Evolutionary conservation across 1,139 yeast genomes (phyloP).

Genomic region (Suhomyces ambrosiae): DNA sequence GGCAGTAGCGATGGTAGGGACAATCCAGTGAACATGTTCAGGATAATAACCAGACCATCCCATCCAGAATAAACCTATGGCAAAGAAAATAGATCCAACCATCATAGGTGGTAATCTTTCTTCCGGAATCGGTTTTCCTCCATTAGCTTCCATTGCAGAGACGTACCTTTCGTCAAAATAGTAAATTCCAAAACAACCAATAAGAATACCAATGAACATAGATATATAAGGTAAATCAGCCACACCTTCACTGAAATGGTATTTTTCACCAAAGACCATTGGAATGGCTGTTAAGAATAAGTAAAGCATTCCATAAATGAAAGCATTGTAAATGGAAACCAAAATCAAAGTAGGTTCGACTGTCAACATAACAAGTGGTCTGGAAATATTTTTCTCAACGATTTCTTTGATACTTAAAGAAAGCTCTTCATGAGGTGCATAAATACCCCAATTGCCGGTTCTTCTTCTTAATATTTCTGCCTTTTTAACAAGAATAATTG

Average conservation of each 20-base stretch:
- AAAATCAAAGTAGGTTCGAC: slow-evolving; percentile 74
- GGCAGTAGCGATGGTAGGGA: slow-evolving; percentile 72
- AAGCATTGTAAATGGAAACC: slow-evolving; percentile 74
- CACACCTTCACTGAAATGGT: slow-evolving; percentile 56
- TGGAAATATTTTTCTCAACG: slow-evolving; percentile 63
- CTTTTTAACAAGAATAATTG: slow-evolving; percentile 53
- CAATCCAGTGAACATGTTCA: slow-evolving; percentile 74
- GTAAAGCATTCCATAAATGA: slow-evolving; percentile 82
- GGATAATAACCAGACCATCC: slow-evolving; percentile 83
- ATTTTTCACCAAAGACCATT: slow-evolving; percentile 63
- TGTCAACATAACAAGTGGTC: slow-evolving; percentile 70
- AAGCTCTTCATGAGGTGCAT: slow-evolving; percentile 80
- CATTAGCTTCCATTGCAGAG: slow-evolving; percentile 44
- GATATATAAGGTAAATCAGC: slow-evolving; percentile 66
- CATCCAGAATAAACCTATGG: slow-evolving; percentile 80
- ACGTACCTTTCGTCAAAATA: slow-evolving; percentile 31
- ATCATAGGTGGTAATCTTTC: slow-evolving; percentile 77
- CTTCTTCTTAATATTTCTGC: slow-evolving; percentile 62
- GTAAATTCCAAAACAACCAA: slow-evolving; percentile 53
- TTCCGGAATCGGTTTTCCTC: slow-evolving; percentile 75
- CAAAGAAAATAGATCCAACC: slow-evolving; percentile 66
- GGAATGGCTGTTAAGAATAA: slow-evolving; percentile 80
- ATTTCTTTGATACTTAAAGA: slow-evolving; percentile 64
- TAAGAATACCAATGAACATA: slow-evolving; percentile 59
- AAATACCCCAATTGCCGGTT: slow-evolving; percentile 73